phyloP scores from a whole-genome alignment of 768 basidiomycete species.

The Panaeolus papilionaceus region DNA sequence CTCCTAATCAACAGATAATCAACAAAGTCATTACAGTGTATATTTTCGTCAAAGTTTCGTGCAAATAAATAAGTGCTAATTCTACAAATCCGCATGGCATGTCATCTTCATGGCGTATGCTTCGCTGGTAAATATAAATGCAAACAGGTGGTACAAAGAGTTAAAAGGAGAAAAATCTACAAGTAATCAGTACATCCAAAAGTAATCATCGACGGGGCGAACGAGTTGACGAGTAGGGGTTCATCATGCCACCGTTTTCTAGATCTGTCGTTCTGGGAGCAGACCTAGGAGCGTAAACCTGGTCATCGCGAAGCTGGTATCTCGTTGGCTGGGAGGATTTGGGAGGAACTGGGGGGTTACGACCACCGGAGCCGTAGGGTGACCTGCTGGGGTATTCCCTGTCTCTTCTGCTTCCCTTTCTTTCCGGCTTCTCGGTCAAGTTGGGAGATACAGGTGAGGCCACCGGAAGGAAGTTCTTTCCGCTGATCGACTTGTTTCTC shows the following conservation, averaged over 20 bases:
- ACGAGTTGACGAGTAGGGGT: conserved; percentile 40
- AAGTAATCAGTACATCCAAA: conserved; percentile 21
- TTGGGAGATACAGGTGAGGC: conserved; percentile 30
- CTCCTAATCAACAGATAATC: background rate
- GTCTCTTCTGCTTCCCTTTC: conserved; percentile 31
- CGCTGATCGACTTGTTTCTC: conserved; percentile 39
- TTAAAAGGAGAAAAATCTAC: conserved; percentile 26
- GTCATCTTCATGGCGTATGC: conserved; percentile 15
- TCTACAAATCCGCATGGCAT: conserved; percentile 12
- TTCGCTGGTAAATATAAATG: conserved; percentile 19
- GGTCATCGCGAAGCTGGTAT: conserved; percentile 12
- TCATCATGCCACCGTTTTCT: conserved; percentile 49
- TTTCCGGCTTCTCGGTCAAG: conserved; percentile 35
- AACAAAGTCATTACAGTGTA: background rate
- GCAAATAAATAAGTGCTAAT: conserved; percentile 7
- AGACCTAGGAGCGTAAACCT: conserved; percentile 3
- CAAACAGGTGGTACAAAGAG: conserved; percentile 24
- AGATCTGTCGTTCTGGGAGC: conserved; percentile 38
- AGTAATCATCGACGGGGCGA: conserved; percentile 24
- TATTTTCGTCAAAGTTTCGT: conserved; percentile 4
- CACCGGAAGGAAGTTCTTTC: conserved; percentile 47
- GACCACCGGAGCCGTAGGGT: conserved; percentile 22
- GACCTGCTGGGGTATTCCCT: conserved; percentile 28
- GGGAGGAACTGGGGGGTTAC: conserved; percentile 19
- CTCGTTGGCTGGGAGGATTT: background rate